Evolutionary conservation across 169 alveolate genomes (phyloP).

Genomic region (Fabrea salina): DNA sequence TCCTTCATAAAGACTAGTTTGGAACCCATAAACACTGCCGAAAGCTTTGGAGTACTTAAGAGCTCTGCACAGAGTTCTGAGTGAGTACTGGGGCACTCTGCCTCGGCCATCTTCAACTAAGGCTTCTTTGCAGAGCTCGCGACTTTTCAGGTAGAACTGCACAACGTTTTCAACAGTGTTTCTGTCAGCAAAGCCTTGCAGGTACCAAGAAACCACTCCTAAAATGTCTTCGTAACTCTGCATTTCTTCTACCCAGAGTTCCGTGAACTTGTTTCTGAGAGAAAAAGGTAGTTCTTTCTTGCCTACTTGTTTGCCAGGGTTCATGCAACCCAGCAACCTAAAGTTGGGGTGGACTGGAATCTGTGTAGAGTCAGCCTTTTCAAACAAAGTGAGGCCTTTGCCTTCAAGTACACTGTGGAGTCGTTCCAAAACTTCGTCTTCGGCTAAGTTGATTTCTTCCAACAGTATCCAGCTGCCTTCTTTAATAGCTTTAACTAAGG

Average conservation of each 20-base stretch:
- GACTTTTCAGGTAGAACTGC: conserved; percentile 35
- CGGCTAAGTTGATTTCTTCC: conserved; percentile 99
- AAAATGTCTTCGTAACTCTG: conserved; percentile 42
- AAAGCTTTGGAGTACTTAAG: not conserved
- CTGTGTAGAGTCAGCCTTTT: conserved; percentile 65
- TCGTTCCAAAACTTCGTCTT: conserved; percentile 94
- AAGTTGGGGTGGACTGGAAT: conserved; percentile 60
- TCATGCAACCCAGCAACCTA: conserved; percentile 80
- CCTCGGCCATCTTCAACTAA: conserved; percentile 42
- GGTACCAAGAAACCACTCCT: conserved; percentile 30
- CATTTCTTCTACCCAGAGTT: conserved; percentile 94
- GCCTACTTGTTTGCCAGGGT: conserved; percentile 90
- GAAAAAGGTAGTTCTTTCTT: conserved; percentile 95
- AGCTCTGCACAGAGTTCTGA: conserved; percentile 39
- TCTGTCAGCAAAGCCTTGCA: conserved; percentile 34
- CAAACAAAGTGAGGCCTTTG: conserved; percentile 42
- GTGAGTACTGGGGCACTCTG: conserved; percentile 38
- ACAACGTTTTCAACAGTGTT: conserved; percentile 40
- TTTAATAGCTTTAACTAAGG: conserved; percentile 93
- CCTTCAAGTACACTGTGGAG: conserved; percentile 81
- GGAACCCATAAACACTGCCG: not conserved
- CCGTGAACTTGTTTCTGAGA: conserved; percentile 93
- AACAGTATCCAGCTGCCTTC: conserved; percentile 99
- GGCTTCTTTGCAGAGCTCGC: conserved; percentile 32
- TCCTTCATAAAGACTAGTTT: not conserved